Base-by-base conservation (phyloP, 441 rosid genomes). In the Theobroma grandiflorum region DNA sequence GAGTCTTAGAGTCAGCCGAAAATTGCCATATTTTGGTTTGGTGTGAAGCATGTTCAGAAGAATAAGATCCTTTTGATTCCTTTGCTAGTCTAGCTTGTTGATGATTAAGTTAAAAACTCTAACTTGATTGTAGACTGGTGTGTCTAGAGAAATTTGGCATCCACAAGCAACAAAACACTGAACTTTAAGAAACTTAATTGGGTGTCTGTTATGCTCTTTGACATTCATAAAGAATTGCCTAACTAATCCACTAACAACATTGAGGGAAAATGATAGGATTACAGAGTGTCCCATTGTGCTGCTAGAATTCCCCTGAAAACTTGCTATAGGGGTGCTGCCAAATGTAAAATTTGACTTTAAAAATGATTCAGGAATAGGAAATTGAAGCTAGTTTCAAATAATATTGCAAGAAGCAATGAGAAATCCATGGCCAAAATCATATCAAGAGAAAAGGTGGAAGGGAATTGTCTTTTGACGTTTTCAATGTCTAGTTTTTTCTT, bases 291-390 rank as follows among this genome's bases (percentile, higher is more conserved):
- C 8, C 10, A 18, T 55, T n/a, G 43, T 63, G 8, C 45, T 10
- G 72, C 8, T 63, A 14, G 35, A 33, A 16, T 31, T 69, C n/a
- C 3, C 4, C 37, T 31, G 22, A 47, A 49, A 22, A 26, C 64
- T 26, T 70, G 18, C 42, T 47, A 49, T 70, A 70, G 74, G 47
- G 42, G 22, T 31, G 40, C 22, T 70, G 74, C 42, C 74, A 47
- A 26, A 16, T 70, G 40, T 70, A 26, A 47, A 70, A 31, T 49
- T 31, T 7, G 74, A 20, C 10, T 66, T 40, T 3, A 6, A 40
- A 9, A 47, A 49, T 14, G 3, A n/a, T 16, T 26, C 31, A 26
- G 31, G 31, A 26, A 26, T 26, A 26, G 31, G 31, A 26, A 26
- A 45, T 7, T 45, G 49, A 45, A 45, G 10, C 38, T 61, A 61